Percentiles rank a stretch among this genome's conserved stretches.
Conservation (phyloP, 2,329 filamentous ascomycete species). For the Myrmaecium sp. region DNA sequence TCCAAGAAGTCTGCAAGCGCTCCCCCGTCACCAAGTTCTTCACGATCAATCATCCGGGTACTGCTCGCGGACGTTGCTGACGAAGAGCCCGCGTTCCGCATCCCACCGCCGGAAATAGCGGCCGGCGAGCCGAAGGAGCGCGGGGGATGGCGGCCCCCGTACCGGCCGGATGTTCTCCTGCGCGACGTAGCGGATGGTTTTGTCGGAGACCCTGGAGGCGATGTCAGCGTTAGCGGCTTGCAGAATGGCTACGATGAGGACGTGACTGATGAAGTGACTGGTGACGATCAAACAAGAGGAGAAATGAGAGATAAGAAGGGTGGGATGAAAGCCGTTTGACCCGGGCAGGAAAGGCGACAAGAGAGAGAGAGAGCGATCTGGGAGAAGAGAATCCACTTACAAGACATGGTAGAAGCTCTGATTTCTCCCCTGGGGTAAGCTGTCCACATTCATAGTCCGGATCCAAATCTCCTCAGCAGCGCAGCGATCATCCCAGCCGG, state of each 20-base stretch:
- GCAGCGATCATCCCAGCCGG: constrained; percentile 62
- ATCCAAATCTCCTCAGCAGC: constrained; percentile 45
- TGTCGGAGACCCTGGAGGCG: constrained; percentile 41
- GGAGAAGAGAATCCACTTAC: constrained; percentile 36
- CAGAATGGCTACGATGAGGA: too few species aligned
- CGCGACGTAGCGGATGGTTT: constrained; percentile 55
- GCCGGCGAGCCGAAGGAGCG: constrained; percentile 53
- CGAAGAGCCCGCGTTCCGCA: constrained; percentile 44
- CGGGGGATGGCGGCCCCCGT: constrained; percentile 1
- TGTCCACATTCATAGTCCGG: constrained; percentile 45
- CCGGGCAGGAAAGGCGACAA: too few species aligned
- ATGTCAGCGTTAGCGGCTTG: constrained; percentile 1
- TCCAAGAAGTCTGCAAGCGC: too few species aligned
- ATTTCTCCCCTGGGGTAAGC: constrained; percentile 38
- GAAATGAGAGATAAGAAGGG: too few species aligned
- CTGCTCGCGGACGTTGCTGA: constrained; percentile 68
- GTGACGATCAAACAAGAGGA: too few species aligned
- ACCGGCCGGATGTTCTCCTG: constrained; percentile 57
- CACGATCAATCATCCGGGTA: constrained; percentile 64
- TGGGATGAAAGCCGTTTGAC: too few species aligned
- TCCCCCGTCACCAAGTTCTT: too few species aligned
- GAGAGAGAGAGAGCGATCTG: constrained; percentile 5
- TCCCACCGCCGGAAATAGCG: constrained; percentile 85
- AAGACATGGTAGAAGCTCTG: constrained; percentile 76
- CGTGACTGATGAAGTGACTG: too few species aligned